Evolutionary conservation across 352 stramenopile species (phyloP).

Genomic region (Phytophthora ramorum): DNA sequence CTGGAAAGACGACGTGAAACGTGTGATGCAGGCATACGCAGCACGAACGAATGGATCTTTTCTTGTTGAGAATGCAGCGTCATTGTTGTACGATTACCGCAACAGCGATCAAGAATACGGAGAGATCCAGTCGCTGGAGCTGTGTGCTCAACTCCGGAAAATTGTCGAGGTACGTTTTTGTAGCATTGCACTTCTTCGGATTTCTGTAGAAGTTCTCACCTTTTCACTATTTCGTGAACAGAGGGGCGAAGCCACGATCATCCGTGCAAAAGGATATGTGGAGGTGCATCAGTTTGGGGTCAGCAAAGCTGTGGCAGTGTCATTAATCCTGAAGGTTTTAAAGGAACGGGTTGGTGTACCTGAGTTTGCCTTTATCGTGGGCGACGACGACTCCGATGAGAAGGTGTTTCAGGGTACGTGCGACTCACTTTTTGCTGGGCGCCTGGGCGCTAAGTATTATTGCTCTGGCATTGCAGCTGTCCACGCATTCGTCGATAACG

Average conservation of each 20-base stretch:
- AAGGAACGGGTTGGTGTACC: slow-evolving; percentile 69
- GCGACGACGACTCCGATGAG: slow-evolving; percentile 98
- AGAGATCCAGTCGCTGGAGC: slow-evolving; percentile 95
- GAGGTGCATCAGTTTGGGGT: slow-evolving; percentile 81
- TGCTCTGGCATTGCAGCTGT: slow-evolving; percentile 48
- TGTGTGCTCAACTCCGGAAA: slow-evolving; percentile 94
- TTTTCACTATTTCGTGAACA: slow-evolving; percentile 19
- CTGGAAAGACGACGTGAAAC: slow-evolving; percentile 95
- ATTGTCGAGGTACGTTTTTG: slow-evolving; percentile 80
- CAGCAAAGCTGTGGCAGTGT: slow-evolving; percentile 66
- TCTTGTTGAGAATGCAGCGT: slow-evolving; percentile 96
- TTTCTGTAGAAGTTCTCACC: neutral
- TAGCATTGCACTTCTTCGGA: neutral
- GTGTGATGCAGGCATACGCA: slow-evolving; percentile 98
- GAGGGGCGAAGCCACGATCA: slow-evolving; percentile 66
- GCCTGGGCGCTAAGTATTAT: neutral
- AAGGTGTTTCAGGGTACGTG: slow-evolving; percentile 71
- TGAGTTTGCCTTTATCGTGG: slow-evolving; percentile 96
- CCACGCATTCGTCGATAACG: slow-evolving; percentile 44
- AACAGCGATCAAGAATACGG: slow-evolving; percentile 99
- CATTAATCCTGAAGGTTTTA: slow-evolving; percentile 59
- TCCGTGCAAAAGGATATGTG: slow-evolving; percentile 70
- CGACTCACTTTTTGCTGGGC: neutral
- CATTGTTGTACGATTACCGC: slow-evolving; percentile 98
- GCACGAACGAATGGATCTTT: slow-evolving; percentile 98